These are phyloP conservation scores for Middelhovenomyces tepae DNA, from an alignment of 805 yeast genomes.

Conservation along the genomic window DNA sequence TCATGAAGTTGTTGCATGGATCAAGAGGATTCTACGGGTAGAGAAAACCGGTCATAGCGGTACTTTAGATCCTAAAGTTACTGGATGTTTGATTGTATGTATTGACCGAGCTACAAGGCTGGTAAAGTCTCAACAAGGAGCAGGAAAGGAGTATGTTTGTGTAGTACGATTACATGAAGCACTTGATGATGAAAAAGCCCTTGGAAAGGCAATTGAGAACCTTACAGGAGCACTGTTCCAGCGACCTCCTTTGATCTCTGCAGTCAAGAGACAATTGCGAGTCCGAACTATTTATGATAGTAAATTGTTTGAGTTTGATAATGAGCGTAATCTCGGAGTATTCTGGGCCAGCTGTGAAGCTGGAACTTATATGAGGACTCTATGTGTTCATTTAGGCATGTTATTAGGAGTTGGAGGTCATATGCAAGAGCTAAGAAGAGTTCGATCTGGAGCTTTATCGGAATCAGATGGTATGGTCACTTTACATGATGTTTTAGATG, in stretches of 20 bases:
- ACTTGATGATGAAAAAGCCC: conserved; percentile 79
- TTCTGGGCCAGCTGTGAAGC: conserved; percentile 99
- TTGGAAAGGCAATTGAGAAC: conserved; percentile 82
- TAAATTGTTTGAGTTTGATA: conserved; percentile 90
- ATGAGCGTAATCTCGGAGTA: conserved; percentile 92
- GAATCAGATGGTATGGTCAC: conserved; percentile 91
- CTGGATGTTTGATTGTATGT: conserved; percentile 98
- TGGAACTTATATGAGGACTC: conserved; percentile 98
- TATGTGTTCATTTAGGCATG: conserved; percentile 99
- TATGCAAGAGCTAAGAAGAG: conserved; percentile 99
- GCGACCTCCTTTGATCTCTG: conserved; percentile 98
- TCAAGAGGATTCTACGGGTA: conserved; percentile 86
- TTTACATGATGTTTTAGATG: conserved; percentile 94
- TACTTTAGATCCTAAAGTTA: conserved; percentile 96
- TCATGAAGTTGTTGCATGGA: conserved; percentile 99
- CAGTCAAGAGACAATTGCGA: conserved; percentile 97
- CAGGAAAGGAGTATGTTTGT: conserved; percentile 99
- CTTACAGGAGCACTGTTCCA: conserved; percentile 98
- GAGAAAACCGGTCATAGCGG: conserved; percentile 99
- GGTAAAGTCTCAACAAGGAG: conserved; percentile 98
- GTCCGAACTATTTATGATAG: conserved; percentile 97
- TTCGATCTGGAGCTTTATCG: conserved; percentile 90
- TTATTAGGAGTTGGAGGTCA: conserved; percentile 98
- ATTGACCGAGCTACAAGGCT: conserved; percentile 96
- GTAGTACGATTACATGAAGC: conserved; percentile 93